These are phyloP conservation scores for Camelina sativa DNA, from an alignment of 345 rosid genomes.

Conservation along the genomic window DNA sequence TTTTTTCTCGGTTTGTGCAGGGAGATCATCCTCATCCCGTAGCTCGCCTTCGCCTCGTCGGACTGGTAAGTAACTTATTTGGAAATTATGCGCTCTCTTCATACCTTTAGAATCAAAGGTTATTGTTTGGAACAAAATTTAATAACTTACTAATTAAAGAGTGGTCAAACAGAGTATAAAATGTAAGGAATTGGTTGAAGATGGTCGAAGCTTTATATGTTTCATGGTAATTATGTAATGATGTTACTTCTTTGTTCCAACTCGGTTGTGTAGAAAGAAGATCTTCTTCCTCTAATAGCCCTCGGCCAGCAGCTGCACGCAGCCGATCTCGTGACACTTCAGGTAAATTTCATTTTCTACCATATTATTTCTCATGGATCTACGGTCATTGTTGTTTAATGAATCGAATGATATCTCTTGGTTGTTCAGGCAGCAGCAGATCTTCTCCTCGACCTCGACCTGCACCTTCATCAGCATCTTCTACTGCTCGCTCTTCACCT, in stretches of 20 bases:
- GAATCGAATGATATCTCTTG: not conserved
- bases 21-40: constrained; percentile 1
- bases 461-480: not conserved
- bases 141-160: not conserved
- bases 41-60: not conserved
- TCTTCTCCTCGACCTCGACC: constrained; percentile 7
- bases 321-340: not conserved
- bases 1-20: not conserved
- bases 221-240: not conserved
- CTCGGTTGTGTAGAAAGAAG: constrained; percentile 9
- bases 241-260: not conserved
- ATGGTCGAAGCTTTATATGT: not conserved
- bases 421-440: constrained; percentile 16
- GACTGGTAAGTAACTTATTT: not conserved
- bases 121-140: not conserved
- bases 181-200: not conserved
- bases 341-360: constrained; percentile 7
- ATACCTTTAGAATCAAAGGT: not conserved
- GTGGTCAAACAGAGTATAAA: not conserved
- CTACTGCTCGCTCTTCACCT: no score
- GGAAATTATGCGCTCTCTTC: not conserved
- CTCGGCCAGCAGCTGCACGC: constrained; percentile 11
- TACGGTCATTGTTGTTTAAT: not conserved
- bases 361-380: not conserved
- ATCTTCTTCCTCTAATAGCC: not conserved